phyloP scores from a whole-genome alignment of 1,139 yeast genomes.

The Zhuliangozyma parablackwelliae region DNA sequence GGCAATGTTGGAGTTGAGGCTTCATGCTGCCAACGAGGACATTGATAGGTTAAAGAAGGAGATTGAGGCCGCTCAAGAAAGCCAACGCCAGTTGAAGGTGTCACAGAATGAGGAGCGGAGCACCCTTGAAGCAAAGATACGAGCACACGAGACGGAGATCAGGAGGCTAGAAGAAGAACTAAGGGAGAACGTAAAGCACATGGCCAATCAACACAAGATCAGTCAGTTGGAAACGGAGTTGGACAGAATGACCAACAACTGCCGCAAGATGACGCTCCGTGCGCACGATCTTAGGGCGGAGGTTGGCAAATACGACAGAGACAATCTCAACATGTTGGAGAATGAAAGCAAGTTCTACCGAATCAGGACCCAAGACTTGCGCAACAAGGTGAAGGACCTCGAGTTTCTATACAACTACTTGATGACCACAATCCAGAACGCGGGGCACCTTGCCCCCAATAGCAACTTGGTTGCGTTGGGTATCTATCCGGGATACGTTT shows the following conservation, averaged over 20 bases:
- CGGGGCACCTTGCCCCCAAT: conserved; percentile 32
- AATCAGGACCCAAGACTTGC: conserved; percentile 35
- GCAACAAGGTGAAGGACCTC: conserved; percentile 43
- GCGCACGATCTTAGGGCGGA: conserved; percentile 1
- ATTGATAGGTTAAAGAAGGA: neutral
- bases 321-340: conserved; percentile 3
- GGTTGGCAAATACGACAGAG: conserved; percentile 2
- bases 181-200: too few relatives aligned
- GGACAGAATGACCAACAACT: conserved; percentile 6
- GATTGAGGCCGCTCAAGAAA: neutral
- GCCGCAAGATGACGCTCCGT: conserved; percentile 5
- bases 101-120: neutral
- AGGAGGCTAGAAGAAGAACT: too few relatives aligned
- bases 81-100: neutral
- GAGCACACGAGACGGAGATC: too few relatives aligned
- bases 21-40: conserved; percentile 1
- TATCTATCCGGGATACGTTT: conserved; percentile 41
- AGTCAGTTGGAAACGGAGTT: conserved; percentile 3
- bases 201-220: too few relatives aligned
- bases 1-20: conserved; percentile 2
- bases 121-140: neutral
- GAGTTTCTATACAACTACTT: conserved; percentile 49
- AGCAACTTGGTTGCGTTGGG: conserved; percentile 44
- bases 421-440: conserved; percentile 41
- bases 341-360: conserved; percentile 33